phyloP scores from a whole-genome alignment of 192 early-diverging fungal species.

The Backusella sp. region DNA sequence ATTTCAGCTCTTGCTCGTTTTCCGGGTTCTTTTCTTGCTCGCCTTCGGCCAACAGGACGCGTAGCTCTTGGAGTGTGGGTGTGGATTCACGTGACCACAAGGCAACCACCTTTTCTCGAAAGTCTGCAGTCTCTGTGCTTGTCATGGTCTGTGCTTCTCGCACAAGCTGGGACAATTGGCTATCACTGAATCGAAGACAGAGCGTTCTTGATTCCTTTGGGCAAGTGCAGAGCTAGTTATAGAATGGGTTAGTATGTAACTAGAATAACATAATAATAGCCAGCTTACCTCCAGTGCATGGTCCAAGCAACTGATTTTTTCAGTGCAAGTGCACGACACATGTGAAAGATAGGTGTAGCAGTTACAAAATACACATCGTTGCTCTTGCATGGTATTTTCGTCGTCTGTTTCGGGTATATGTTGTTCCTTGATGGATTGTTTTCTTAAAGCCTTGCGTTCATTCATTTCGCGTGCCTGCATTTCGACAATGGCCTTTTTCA shows the following conservation, averaged over 20 bases:
- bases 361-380: constrained; percentile 71
- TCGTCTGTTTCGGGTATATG: constrained; percentile 21
- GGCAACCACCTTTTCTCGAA: constrained; percentile 28
- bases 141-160: not conserved
- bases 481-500: constrained; percentile 45
- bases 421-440: constrained; percentile 24
- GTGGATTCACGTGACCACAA: constrained; percentile 27
- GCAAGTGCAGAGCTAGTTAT: constrained; percentile 39
- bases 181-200: constrained; percentile 37
- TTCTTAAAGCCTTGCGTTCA: constrained; percentile 35
- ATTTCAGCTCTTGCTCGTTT: not conserved
- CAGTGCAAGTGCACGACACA: constrained; percentile 56
- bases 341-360: constrained; percentile 71
- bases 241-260: not conserved
- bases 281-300: constrained; percentile 51
- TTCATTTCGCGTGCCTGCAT: constrained; percentile 56
- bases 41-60: not conserved
- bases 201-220: constrained; percentile 31
- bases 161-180: constrained; percentile 31
- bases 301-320: constrained; percentile 61
- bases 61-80: constrained; percentile 29
- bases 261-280: too few species aligned
- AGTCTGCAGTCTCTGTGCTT: not conserved
- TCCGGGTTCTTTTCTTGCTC: not conserved
- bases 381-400: constrained; percentile 40